Evolutionary conservation across 2,329 filamentous ascomycete species (phyloP).

Genomic region (Ceratocystis eucalypticola): DNA sequence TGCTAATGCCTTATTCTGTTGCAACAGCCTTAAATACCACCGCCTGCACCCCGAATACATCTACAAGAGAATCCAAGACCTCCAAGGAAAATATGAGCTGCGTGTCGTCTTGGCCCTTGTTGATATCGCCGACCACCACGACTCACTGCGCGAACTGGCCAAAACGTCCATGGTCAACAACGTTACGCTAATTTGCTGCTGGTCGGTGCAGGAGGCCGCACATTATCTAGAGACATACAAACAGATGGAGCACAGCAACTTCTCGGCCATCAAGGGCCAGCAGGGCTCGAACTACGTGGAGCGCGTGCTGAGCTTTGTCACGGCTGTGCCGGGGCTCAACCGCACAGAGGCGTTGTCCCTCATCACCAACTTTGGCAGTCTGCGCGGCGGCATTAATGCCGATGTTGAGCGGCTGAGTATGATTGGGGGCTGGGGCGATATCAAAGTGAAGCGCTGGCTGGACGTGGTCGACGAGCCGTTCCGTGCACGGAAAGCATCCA

Average conservation of each 20-base stretch:
- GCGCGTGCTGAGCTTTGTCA: conserved; percentile 82
- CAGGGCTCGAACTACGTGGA: conserved; percentile 76
- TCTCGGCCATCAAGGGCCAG: conserved; percentile 70
- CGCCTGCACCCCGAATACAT: conserved; percentile 96
- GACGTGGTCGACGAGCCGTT: conserved; percentile 75
- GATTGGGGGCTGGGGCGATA: conserved; percentile 88
- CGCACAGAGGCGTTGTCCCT: conserved; percentile 86
- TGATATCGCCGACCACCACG: conserved; percentile 89
- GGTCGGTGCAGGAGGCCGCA: conserved; percentile 85
- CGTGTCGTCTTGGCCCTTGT: conserved; percentile 82
- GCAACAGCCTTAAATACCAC: conserved; percentile 72
- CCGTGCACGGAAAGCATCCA: conserved; percentile 57
- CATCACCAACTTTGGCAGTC: conserved; percentile 81
- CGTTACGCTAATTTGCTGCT: conserved; percentile 81
- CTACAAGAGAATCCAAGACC: conserved; percentile 74
- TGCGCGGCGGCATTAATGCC: conserved; percentile 77
- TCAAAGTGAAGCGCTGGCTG: conserved; percentile 82
- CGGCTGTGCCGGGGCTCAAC: conserved; percentile 77
- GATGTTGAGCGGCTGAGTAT: conserved; percentile 70
- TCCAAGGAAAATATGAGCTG: conserved; percentile 76
- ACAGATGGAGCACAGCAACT: conserved; percentile 71
- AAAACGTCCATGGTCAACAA: conserved; percentile 91
- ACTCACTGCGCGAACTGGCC: conserved; percentile 73
- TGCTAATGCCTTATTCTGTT: not conserved
- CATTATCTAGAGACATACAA: conserved; percentile 94